Percentiles rank a stretch among this genome's conserved stretches.
Evolutionary conservation across 768 basidiomycete species (phyloP).

Genomic region (Podaxis mareebaensis): DNA sequence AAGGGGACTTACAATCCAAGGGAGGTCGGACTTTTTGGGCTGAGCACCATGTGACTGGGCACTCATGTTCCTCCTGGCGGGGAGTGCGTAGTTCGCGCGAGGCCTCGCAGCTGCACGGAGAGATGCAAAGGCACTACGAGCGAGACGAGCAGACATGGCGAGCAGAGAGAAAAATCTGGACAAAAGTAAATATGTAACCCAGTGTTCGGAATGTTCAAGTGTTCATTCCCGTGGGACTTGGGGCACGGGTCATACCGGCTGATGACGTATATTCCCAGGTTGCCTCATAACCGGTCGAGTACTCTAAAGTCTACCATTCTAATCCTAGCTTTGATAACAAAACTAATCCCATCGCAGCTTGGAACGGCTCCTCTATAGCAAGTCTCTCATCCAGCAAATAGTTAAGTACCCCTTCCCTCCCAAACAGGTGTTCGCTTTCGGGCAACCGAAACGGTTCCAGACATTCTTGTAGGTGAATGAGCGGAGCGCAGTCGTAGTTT

Average conservation of each 20-base stretch:
- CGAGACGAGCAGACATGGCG: constrained; percentile 41
- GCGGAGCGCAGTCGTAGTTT: constrained; percentile 16
- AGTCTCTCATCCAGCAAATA: constrained; percentile 36
- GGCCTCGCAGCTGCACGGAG: constrained; percentile 32
- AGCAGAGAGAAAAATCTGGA: background rate
- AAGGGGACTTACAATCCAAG: constrained; percentile 42
- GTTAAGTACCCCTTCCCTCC: constrained; percentile 26
- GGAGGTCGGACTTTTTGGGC: constrained; percentile 39
- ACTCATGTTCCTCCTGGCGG: constrained; percentile 35
- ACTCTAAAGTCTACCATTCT: constrained; percentile 25
- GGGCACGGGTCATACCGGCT: constrained; percentile 40
- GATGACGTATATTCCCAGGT: constrained; percentile 12
- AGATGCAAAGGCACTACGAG: constrained; percentile 35
- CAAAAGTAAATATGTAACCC: constrained; percentile 10
- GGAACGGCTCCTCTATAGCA: constrained; percentile 38
- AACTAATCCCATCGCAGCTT: constrained; percentile 49
- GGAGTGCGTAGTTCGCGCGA: constrained; percentile 23
- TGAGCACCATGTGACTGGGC: constrained; percentile 34
- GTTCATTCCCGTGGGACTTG: constrained; percentile 23
- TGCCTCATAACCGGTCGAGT: constrained; percentile 3
- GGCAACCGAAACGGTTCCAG: constrained; percentile 27
- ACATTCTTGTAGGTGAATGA: constrained; percentile 31
- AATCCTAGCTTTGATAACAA: constrained; percentile 41
- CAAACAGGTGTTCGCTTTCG: constrained; percentile 20
- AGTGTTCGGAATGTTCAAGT: constrained; percentile 12